Evolutionary conservation across 1,284 basidiomycete species (phyloP).

Genomic region (Austropuccinia psidii): DNA sequence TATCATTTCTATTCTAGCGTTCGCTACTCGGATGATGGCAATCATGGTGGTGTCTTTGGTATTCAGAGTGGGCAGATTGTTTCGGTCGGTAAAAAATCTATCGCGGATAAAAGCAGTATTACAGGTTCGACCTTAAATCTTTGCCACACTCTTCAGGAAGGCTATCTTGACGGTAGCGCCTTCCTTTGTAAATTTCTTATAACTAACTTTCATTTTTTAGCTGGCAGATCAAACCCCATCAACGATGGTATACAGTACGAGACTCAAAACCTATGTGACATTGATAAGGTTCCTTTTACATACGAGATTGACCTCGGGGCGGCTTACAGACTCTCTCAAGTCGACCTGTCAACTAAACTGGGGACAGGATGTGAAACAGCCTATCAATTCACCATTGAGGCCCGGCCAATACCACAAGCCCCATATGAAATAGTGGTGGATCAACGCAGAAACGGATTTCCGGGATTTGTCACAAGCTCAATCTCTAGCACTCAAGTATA

Average conservation of each 20-base stretch:
- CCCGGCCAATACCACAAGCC: not conserved
- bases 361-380: slow-evolving; percentile 12
- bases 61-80: slow-evolving; percentile 15
- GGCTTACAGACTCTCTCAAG: not conserved
- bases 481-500: not conserved
- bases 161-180: too few relatives aligned
- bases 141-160: too few relatives aligned
- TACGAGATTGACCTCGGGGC: not conserved
- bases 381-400: slow-evolving; percentile 19
- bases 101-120: not conserved
- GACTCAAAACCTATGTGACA: not conserved
- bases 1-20: slow-evolving; percentile 12
- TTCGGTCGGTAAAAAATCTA: not conserved
- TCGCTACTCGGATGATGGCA: not conserved
- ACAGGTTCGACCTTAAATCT: too few relatives aligned
- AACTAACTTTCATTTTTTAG: not conserved
- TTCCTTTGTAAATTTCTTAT: too few relatives aligned
- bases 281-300: not conserved
- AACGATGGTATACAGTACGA: not conserved
- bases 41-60: not conserved
- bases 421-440: not conserved
- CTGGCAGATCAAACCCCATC: not conserved
- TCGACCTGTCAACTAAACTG: slow-evolving; percentile 15
- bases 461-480: slow-evolving; percentile 10
- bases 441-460: not conserved